Evolutionary conservation across 108 stramenopile genomes (phyloP), one percentile per base, ranked within the genome.

Genomic region (Pseudonitzschia pungens): DNA sequence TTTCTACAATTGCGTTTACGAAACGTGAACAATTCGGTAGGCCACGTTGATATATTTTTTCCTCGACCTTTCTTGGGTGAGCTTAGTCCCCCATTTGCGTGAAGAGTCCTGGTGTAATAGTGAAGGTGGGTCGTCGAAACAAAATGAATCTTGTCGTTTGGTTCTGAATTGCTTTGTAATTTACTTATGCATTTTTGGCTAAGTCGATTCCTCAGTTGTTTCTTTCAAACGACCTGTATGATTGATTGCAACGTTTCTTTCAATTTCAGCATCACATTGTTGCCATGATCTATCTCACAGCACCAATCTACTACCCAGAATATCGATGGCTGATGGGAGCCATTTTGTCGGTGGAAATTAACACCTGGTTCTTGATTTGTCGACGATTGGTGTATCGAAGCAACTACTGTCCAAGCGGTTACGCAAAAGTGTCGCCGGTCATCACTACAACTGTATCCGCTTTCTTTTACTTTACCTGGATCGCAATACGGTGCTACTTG

Each of bases 321-420:
- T 76, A 73, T 16, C 81, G 89, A 53, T 96, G 87, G 85, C 71
- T 84, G 21, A 92, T 96, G 91, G 94, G 94, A 33, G 90, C 90
- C 11, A 86, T 84, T 72, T 77, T 96, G 65, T 87, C 66, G 55
- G 92, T 93, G 6, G 92, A 96, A 70, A 70, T 93, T 66, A 96
- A 96, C 62, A 96, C 94, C 0, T 96, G 94, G 94, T 92, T 91
- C 44, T 82, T 96, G 57, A 93, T 96, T 57, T 88, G 87, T 20
- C 84, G 94, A 33, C 76, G 94, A 45, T 84, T 90, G 42, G 87
- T 86, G 15, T 77, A 86, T 26, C 69, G 89, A 32, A 83, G 84
- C 16, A 86, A 86, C 70, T 87, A 90, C 69, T 86, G 82, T 48
- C 79, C 83, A 42, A 81, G 85, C 5, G 76, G 84, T 71, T 62